phyloP scores from a whole-genome alignment of 2,329 filamentous ascomycete species.

The Calonectria henricotiae region DNA sequence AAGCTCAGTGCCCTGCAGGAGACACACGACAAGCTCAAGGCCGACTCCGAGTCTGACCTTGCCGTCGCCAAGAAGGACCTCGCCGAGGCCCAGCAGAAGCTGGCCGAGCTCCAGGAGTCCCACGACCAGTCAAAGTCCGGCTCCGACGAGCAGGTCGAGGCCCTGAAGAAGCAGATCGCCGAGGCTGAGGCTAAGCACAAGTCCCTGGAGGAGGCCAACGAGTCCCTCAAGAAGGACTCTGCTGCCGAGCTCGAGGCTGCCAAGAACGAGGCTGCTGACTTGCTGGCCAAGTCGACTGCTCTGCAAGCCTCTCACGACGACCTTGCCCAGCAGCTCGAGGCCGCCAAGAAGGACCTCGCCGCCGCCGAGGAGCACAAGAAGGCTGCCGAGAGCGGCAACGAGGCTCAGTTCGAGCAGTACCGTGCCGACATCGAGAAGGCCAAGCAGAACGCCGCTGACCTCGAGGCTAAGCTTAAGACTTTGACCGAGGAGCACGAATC shows the following conservation, averaged over 20 bases:
- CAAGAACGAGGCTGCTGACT: slow-evolving; percentile 53
- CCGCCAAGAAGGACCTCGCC: slow-evolving; percentile 54
- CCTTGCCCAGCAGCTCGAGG: slow-evolving; percentile 52
- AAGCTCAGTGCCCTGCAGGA: slow-evolving; percentile 51
- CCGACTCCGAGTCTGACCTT: slow-evolving; percentile 51
- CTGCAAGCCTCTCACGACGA: slow-evolving; percentile 48
- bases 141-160: slow-evolving; percentile 41
- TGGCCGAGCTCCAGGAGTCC: slow-evolving; percentile 43
- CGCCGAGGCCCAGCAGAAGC: slow-evolving; percentile 46
- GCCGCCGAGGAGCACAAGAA: slow-evolving; percentile 47
- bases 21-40: slow-evolving; percentile 51
- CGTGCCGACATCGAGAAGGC: slow-evolving; percentile 51
- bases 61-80: slow-evolving; percentile 53
- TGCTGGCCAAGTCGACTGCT: slow-evolving; percentile 51
- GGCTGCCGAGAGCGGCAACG: slow-evolving; percentile 45
- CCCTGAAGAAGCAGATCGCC: slow-evolving; percentile 46
- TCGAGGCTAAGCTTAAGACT: slow-evolving; percentile 52
- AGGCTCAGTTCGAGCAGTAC: slow-evolving; percentile 40
- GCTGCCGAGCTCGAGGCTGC: slow-evolving; percentile 55
- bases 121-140: slow-evolving; percentile 49
- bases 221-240: slow-evolving; percentile 54
- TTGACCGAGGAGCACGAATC: slow-evolving; percentile 45
- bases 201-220: slow-evolving; percentile 50
- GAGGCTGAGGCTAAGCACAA: slow-evolving; percentile 55
- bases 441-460: slow-evolving; percentile 49